Evolutionary conservation across 257 asterid species (phyloP), one percentile per base, ranked within the genome.

Genomic region (Euphrasia confusa): DNA sequence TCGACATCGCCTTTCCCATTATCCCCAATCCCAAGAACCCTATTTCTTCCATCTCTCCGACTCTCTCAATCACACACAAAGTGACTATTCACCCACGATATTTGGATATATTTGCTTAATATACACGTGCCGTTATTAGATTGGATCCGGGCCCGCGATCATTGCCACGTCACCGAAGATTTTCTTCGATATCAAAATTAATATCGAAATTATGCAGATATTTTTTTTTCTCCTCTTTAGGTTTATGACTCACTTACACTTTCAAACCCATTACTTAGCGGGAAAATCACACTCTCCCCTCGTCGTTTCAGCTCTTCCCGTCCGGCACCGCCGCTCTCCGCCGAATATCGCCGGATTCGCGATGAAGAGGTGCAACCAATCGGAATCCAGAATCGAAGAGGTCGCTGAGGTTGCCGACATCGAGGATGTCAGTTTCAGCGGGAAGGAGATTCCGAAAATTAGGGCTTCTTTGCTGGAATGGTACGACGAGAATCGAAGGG

Each of bases 1-100:
- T 74, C n/a, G 96, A 79, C 98, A 91, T 91, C 26, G 98, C 98
- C 71, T 84, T 88, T 40, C 95, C 98, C 98, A 91, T 91, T 66
- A 91, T 91, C 24, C 98, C 98, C 80, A 88, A 71, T 30, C 98
- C 98, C 74, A 91, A 70, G 64, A 91, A 88, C 72, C 96, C 98
- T 58, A 91, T 84, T 72, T 82, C 96, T 74, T 86, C 96, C 98
- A 88, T 86, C 63, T 57, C 60, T 40, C 49, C 45, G 47, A 54
- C 54, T 27, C 65, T 11, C 30, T 27, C 21, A 32, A 11, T 14
- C 58, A 21, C 66, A 3, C 40, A 47, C 44, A 0, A 28, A 10
- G 10, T 33, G 39, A 11, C 18, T 7, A 10, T 10, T 44, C 18
- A 13, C 53, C 15, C 10, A 37, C 50, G 40, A 71, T 62, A 35